These are phyloP conservation scores for Kwoniella pini DNA, from an alignment of 768 basidiomycete genomes.

Conservation along the genomic window DNA sequence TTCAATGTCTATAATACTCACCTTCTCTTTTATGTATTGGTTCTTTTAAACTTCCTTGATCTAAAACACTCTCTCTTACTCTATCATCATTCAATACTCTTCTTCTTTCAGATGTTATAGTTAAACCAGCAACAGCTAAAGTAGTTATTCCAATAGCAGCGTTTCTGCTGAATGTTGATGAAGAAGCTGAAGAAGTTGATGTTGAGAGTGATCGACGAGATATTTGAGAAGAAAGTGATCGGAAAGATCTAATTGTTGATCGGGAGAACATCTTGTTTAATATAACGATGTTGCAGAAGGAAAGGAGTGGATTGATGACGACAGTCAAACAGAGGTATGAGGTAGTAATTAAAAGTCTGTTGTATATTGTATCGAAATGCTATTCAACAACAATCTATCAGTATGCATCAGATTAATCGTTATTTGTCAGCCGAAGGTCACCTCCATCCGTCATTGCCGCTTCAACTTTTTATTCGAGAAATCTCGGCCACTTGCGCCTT, in stretches of 20 bases:
- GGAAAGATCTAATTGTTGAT: constrained; percentile 10
- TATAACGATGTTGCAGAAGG: not conserved
- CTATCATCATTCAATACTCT: constrained; percentile 15
- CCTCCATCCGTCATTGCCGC: too few relatives aligned
- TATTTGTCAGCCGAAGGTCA: too few relatives aligned
- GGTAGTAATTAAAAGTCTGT: too few relatives aligned
- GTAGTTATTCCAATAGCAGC: constrained; percentile 11
- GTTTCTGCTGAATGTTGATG: constrained; percentile 18
- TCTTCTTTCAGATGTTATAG: constrained; percentile 9
- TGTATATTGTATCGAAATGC: too few relatives aligned
- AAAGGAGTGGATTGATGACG: too few relatives aligned
- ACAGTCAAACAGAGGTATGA: too few relatives aligned
- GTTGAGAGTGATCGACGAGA: constrained; percentile 9
- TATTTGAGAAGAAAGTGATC: constrained; percentile 12
- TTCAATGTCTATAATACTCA: not conserved
- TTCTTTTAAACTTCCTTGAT: constrained; percentile 30
- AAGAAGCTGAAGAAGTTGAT: constrained; percentile 5
- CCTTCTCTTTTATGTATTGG: constrained; percentile 28
- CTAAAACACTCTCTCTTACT: constrained; percentile 27
- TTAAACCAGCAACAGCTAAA: constrained; percentile 9
- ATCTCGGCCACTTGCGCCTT: not conserved
- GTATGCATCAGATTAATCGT: too few relatives aligned
- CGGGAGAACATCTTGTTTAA: constrained; percentile 12
- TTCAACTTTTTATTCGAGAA: too few relatives aligned
- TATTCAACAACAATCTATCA: too few relatives aligned